A percentile compares a stretch with the other conserved stretches of the same genome.
Conservation (phyloP, 108 stramenopile species). For the Cyclotella sp. region DNA sequence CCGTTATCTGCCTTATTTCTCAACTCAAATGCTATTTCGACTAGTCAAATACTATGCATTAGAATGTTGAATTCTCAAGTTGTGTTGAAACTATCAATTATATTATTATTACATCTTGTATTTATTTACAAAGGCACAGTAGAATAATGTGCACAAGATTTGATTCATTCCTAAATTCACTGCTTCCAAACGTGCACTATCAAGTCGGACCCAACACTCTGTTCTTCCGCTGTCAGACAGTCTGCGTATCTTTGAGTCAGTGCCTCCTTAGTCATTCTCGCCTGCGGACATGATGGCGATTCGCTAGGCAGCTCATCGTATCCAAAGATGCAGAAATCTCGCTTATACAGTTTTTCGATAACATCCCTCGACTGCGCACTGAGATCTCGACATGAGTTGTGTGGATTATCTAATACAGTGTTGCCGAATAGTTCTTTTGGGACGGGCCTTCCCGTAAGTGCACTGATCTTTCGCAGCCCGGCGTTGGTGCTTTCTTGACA, state of each 20-base stretch:
- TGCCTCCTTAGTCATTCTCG: constrained; percentile 3
- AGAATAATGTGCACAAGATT: too few species aligned
- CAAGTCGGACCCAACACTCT: neutral
- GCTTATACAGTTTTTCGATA: constrained; percentile 1
- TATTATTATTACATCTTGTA: too few species aligned
- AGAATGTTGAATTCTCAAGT: too few species aligned
- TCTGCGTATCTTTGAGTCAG: constrained; percentile 1
- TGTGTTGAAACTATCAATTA: too few species aligned
- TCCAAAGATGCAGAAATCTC: constrained; percentile 6
- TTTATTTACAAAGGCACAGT: too few species aligned
- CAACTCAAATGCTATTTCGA: too few species aligned
- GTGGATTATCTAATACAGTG: neutral
- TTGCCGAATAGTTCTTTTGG: neutral
- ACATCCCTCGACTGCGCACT: neutral
- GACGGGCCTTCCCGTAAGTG: neutral
- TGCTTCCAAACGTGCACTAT: constrained; percentile 10
- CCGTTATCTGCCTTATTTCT: too few species aligned
- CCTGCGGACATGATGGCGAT: neutral
- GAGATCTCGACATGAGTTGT: neutral
- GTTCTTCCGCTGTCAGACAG: neutral
- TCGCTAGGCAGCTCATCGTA: neutral
- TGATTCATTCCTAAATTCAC: too few species aligned
- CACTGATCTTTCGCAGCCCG: neutral
- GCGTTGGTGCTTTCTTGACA: neutral
- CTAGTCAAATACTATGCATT: too few species aligned